Percentiles rank a stretch among this genome's conserved stretches.
Conservation (phyloP, 116 monocot species). For the Cymodocea nodosa region DNA sequence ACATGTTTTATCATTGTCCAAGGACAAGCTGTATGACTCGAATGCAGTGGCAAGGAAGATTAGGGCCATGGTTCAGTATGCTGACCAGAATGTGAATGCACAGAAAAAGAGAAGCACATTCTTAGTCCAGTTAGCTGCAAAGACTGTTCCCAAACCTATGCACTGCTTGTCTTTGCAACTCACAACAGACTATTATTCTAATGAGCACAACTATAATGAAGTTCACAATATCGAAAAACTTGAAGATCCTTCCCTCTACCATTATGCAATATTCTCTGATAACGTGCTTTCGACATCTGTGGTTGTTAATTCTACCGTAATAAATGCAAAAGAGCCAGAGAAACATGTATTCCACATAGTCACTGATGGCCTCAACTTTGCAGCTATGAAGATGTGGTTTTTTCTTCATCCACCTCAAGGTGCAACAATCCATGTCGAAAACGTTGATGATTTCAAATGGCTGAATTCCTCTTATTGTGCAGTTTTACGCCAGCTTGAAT, state of each 20-base stretch:
- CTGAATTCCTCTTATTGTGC: constrained; percentile 83
- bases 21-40: constrained; percentile 41
- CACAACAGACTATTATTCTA: constrained; percentile 59
- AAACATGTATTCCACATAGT: constrained; percentile 91
- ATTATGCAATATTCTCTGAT: constrained; percentile 96
- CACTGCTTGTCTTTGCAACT: constrained; percentile 70
- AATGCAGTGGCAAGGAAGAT: constrained; percentile 46
- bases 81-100: constrained; percentile 42
- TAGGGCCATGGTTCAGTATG: constrained; percentile 56
- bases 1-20: constrained; percentile 36
- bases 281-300: constrained; percentile 89
- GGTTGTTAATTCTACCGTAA: constrained; percentile 67
- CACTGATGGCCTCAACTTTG: constrained; percentile 66
- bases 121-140: constrained; percentile 71
- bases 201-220: constrained; percentile 15
- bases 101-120: constrained; percentile 59
- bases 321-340: constrained; percentile 58
- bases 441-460: constrained; percentile 94
- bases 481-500: constrained; percentile 81
- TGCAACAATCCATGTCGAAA: constrained; percentile 61
- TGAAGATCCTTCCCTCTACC: constrained; percentile 58
- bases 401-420: constrained; percentile 28
- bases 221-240: constrained; percentile 31
- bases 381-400: constrained; percentile 93
- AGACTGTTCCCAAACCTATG: constrained; percentile 56